phyloP scores from a whole-genome alignment of 768 basidiomycete genomes.

The Hygrocybe punicea region DNA sequence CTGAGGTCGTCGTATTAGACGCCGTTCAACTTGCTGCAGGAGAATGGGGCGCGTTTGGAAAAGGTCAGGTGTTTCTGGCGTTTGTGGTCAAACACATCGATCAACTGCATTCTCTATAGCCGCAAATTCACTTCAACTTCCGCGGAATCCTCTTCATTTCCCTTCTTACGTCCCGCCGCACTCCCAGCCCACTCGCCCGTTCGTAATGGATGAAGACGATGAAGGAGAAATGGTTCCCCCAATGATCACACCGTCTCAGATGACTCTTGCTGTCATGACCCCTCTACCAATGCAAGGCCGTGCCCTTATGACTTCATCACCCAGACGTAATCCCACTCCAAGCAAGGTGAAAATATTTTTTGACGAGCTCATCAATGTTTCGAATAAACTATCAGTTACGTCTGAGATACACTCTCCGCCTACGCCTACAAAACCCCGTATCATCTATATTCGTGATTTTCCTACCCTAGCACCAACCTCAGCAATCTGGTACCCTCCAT shows the following conservation, averaged over 20 bases:
- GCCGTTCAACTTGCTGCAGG: slow-evolving; percentile 81
- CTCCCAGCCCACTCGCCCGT: slow-evolving; percentile 16
- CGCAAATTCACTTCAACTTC: slow-evolving; percentile 62
- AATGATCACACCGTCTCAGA: slow-evolving; percentile 35
- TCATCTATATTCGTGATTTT: slow-evolving; percentile 84
- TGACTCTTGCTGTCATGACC: slow-evolving; percentile 43
- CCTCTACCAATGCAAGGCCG: slow-evolving; percentile 38
- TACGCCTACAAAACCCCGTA: slow-evolving; percentile 50
- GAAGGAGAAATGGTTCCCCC: slow-evolving; percentile 33
- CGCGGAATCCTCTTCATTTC: slow-evolving; percentile 76
- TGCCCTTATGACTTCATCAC: slow-evolving; percentile 39
- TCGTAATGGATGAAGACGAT: slow-evolving; percentile 48
- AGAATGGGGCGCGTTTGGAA: slow-evolving; percentile 82
- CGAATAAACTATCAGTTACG: slow-evolving; percentile 23
- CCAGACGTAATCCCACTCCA: slow-evolving; percentile 46
- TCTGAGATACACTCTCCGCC: slow-evolving; percentile 24
- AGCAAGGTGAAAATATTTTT: slow-evolving; percentile 70
- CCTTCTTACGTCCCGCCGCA: slow-evolving; percentile 27
- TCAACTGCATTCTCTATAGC: slow-evolving; percentile 41
- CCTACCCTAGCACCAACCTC: slow-evolving; percentile 69
- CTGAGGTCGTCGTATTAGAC: slow-evolving; percentile 85
- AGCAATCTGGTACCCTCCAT: slow-evolving; percentile 73
- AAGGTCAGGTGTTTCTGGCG: slow-evolving; percentile 44
- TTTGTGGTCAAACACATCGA: neutral
- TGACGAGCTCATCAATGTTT: slow-evolving; percentile 69